Evolutionary conservation across 169 alveolate species (phyloP).

Genomic region (Sarcocystis neurona): DNA sequence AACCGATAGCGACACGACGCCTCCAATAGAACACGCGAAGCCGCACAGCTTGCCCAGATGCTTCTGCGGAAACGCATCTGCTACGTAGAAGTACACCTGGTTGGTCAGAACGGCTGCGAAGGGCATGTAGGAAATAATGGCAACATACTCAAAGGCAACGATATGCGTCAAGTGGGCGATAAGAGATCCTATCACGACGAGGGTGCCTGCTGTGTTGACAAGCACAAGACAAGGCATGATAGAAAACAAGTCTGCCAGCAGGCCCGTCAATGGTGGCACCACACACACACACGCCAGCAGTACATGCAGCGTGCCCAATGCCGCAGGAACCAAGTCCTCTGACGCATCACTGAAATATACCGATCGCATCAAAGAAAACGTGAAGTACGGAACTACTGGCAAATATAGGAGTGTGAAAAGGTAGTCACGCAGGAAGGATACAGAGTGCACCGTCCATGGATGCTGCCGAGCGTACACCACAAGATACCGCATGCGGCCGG

Average conservation of each 20-base stretch:
- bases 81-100: slow-evolving; percentile 26
- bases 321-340: slow-evolving; percentile 19
- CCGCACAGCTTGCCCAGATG: slow-evolving; percentile 46
- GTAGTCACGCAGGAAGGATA: neutral
- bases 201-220: slow-evolving; percentile 8
- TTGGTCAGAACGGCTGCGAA: slow-evolving; percentile 28
- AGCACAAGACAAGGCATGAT: slow-evolving; percentile 15
- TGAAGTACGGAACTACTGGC: slow-evolving; percentile 41
- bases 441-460: neutral
- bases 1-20: slow-evolving; percentile 29
- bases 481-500: neutral
- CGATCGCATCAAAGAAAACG: slow-evolving; percentile 7
- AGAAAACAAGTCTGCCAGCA: neutral
- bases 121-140: neutral
- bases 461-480: neutral
- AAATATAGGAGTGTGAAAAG: neutral
- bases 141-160: neutral
- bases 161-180: neutral
- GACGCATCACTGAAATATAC: slow-evolving; percentile 31
- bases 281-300: slow-evolving; percentile 20
- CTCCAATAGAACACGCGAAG: slow-evolving; percentile 30
- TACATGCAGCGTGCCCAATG: neutral
- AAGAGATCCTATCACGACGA: slow-evolving; percentile 21
- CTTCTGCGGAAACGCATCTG: neutral
- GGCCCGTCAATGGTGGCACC: slow-evolving; percentile 29